Conservation (phyloP, 345 rosid species). For the Noccaea bulbosa region DNA sequence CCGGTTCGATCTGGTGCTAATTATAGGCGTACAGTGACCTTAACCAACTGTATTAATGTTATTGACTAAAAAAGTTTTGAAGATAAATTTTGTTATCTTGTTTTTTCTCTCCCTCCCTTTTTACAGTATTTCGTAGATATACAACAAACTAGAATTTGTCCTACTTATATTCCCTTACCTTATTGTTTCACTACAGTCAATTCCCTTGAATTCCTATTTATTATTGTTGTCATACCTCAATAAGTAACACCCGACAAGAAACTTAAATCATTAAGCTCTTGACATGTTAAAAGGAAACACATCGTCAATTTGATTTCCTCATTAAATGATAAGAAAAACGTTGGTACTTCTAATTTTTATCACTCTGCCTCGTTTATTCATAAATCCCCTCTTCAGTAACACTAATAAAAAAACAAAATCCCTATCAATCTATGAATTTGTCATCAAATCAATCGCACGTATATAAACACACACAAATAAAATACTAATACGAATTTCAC, state of each 20-base stretch:
- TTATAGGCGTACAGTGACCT: no score
- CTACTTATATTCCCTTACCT: neutral
- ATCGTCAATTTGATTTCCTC: constrained; percentile 37
- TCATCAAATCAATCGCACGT: neutral
- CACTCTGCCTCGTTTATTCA: constrained; percentile 19
- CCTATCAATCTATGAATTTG: no score
- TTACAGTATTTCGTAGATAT: no score
- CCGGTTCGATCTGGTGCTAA: no score
- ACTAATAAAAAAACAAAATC: neutral
- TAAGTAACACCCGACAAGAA: constrained; percentile 40
- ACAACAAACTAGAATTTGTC: neutral
- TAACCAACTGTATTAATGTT: no score
- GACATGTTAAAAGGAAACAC: constrained; percentile 36
- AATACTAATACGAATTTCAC: neutral
- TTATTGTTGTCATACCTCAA: constrained; percentile 21
- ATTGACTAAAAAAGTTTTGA: no score
- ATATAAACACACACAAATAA: neutral
- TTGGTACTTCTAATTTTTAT: neutral
- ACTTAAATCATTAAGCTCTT: constrained; percentile 28
- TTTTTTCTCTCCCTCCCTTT: no score
- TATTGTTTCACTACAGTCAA: constrained; percentile 3
- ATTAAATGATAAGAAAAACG: constrained; percentile 23
- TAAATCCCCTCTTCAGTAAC: constrained; percentile 11
- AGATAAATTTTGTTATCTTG: no score
- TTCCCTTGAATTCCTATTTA: neutral